Conservation (phyloP, 2,329 filamentous ascomycete species). For the Penicillium vulpinum region DNA sequence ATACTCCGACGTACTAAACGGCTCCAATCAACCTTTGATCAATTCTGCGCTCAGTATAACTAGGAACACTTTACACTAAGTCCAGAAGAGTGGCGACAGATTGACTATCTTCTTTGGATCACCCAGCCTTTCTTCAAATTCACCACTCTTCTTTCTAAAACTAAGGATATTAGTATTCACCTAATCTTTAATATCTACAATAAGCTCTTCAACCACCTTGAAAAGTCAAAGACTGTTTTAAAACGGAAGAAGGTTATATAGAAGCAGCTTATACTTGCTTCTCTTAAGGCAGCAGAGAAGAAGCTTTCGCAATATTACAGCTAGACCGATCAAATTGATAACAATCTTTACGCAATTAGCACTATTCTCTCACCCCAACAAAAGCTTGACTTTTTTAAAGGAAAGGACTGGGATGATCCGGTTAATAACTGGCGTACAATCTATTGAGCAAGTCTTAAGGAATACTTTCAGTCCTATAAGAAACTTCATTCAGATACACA, state of each 20-base stretch:
- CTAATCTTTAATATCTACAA: conserved; percentile 10
- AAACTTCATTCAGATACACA: neutral
- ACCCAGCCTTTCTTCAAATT: neutral
- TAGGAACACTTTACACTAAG: neutral
- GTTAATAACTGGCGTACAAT: neutral
- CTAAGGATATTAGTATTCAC: neutral
- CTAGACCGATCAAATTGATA: conserved; percentile 2
- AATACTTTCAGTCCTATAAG: neutral
- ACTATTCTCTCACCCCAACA: conserved; percentile 10
- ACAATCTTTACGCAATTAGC: neutral
- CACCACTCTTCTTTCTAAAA: neutral
- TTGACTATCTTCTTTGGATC: conserved; percentile 1
- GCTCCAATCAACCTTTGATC: neutral
- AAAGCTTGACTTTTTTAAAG: conserved; percentile 14
- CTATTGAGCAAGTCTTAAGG: neutral
- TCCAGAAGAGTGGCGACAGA: neutral
- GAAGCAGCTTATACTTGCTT: conserved; percentile 12
- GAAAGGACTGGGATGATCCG: conserved; percentile 5
- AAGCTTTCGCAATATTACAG: conserved; percentile 13
- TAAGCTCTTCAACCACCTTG: conserved; percentile 14
- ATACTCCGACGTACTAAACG: neutral
- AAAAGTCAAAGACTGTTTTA: conserved; percentile 5
- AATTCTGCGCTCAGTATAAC: neutral
- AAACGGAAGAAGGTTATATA: conserved; percentile 11
- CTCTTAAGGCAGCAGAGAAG: conserved; percentile 8